Evolutionary conservation across 805 yeast species (phyloP), one percentile per base, ranked within the genome.

Genomic region (Cyberlindnera xishuangbannaensis): DNA sequence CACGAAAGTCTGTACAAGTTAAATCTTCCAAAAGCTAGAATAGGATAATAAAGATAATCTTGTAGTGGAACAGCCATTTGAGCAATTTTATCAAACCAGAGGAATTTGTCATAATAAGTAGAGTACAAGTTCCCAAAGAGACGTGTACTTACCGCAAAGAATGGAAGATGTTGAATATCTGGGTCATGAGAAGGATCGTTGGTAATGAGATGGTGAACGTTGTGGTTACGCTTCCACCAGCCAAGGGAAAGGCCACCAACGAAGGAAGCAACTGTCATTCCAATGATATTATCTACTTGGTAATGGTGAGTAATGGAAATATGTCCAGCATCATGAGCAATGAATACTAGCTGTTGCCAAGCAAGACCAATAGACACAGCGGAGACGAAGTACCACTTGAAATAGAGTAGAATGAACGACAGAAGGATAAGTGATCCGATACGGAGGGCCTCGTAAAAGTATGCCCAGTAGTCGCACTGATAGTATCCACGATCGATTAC

Each of bases 191-290:
- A 81, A 0, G 96, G 95, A 52, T 86, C 95, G 56, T 86, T 86
- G n/a, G 95, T 83, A 34, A 86, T 70, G 32, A 86, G 61, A 55
- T 86, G 96, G 58, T 86, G 96, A n/a, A 86, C 94, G 54, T 86
- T 86, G 59, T 86, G 96, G 57, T 83, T 86, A 33, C 88, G 67
- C 48, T 86, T 87, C 96, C 96, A 86, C 96, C 96, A 86, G 2
- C 95, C 95, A 15, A 85, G 53, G 28, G 95, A 83, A 26, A 86
- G 65, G 0, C 96, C 96, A n/a, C 96, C 96, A 32, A 77, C 58
- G 64, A 69, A 86, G 41, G 83, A 76, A 1, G 95, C 94, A 31
- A 86, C 64, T 2, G 74, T 31, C 56, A 78, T 73, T 1, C 95
- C 94, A 37, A 83, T 65, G 14, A 81, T 53, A 51, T 80, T 86